A percentile compares a stretch with the other conserved stretches of the same genome.
Evolutionary conservation across 345 rosid genomes (phyloP).

Genomic region (Syzygium aqueum): DNA sequence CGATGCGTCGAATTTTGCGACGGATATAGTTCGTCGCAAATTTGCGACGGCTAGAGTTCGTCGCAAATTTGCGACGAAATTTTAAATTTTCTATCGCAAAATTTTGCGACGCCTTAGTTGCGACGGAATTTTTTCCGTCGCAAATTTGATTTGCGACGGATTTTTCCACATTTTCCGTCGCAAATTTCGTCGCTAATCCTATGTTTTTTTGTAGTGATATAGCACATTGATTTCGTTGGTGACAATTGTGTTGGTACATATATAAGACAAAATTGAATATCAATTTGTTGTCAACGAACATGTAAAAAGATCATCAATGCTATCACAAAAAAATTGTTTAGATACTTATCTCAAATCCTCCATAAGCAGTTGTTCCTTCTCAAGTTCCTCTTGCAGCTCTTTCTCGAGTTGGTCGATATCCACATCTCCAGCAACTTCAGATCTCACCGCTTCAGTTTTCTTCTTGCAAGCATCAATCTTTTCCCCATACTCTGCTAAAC

Average conservation of each 20-base stretch:
- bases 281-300: not conserved
- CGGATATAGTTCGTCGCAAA: too few relatives aligned
- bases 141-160: too few relatives aligned
- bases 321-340: not conserved
- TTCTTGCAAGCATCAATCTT: slow-evolving; percentile 51
- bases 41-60: too few relatives aligned
- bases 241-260: slow-evolving; percentile 33
- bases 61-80: too few relatives aligned
- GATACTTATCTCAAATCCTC: slow-evolving; percentile 74
- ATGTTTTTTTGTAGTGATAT: slow-evolving; percentile 39
- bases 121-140: too few relatives aligned
- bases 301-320: not conserved
- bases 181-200: too few relatives aligned
- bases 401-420: slow-evolving; percentile 44
- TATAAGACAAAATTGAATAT: slow-evolving; percentile 1
- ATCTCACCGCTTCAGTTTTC: slow-evolving; percentile 57
- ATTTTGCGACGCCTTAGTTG: too few relatives aligned
- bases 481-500: slow-evolving; percentile 39
- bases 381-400: slow-evolving; percentile 50
- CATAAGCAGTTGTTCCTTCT: slow-evolving; percentile 30
- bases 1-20: too few relatives aligned
- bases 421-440: slow-evolving; percentile 27
- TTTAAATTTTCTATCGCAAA: too few relatives aligned
- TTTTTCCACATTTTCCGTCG: too few relatives aligned
- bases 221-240: slow-evolving; percentile 39